phyloP scores from a whole-genome alignment of 2,329 filamentous ascomycete genomes.

The Aspergillus versicolor region DNA sequence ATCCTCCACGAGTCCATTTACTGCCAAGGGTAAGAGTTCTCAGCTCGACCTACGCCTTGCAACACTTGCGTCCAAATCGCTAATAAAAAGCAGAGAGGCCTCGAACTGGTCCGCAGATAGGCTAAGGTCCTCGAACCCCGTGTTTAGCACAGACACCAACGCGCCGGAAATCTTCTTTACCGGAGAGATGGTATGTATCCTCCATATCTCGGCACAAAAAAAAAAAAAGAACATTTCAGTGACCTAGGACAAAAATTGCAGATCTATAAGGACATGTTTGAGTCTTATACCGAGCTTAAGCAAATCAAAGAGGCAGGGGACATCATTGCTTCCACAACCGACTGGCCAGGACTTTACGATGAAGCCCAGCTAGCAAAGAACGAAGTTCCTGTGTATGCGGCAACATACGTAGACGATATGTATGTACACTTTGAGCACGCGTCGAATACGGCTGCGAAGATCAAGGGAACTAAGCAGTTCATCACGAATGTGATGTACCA shows the following conservation, averaged over 20 bases:
- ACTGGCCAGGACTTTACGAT: conserved; percentile 79
- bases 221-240: neutral
- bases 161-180: conserved; percentile 71
- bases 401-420: conserved; percentile 84
- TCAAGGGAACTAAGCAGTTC: conserved; percentile 75
- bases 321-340: conserved; percentile 63
- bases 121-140: conserved; percentile 34
- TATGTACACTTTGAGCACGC: conserved; percentile 80
- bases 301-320: conserved; percentile 68
- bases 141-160: conserved; percentile 47
- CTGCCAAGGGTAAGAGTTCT: conserved; percentile 59
- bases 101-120: conserved; percentile 73
- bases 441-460: conserved; percentile 68
- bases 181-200: conserved; percentile 71
- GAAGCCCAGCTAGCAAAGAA: conserved; percentile 70
- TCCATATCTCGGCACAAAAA: neutral
- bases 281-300: conserved; percentile 74
- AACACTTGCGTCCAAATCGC: neutral
- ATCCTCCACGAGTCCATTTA: conserved; percentile 88
- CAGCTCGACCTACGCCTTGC: neutral
- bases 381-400: conserved; percentile 80
- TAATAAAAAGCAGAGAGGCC: conserved; percentile 45
- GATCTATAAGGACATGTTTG: conserved; percentile 81
- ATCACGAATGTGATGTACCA: conserved; percentile 88
- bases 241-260: conserved; percentile 17